Evolutionary conservation across 78 protist species (phyloP), one percentile per base, ranked within the genome.

Genomic region (Dictyostelium intermedium): DNA sequence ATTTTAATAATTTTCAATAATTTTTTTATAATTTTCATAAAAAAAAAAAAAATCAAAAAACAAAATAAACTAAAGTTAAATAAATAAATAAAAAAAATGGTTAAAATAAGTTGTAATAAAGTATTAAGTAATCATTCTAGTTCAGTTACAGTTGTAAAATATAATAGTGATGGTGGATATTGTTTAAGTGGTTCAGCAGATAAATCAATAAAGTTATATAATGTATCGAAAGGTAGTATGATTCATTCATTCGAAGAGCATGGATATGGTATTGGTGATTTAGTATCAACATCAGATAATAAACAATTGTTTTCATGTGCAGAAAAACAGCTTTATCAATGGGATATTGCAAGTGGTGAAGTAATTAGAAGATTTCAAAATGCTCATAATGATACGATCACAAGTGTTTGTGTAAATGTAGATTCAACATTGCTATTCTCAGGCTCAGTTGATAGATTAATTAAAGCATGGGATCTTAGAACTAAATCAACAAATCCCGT

Each of bases 391-490:
- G 81, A 80, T 84, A 92, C 83, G 14, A 92, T 92, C 8, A 92
- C 77, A 61, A 35, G 81, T 10, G 76, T 92, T 25, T 91, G 85
- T n/a, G 50, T 92, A 3, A 92, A 92, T 63, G 61, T 30, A 14
- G 92, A 84, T 78, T 25, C 34, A 10, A 66, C 80, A 30, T 32
- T 92, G 10, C 60, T 92, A 3, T 63, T 84, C 32, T 43, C 93
- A 5, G 96, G 96, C 14, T 83, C 92, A 30, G 25, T 20, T 27
- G 96, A 92, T 45, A 92, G 69, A 37, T 37, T 27, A 4, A 61
- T 92, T 0, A 92, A 92, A 91, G 86, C 86, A 39, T 92, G 96
- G 96, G 96, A 92, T 78, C 45, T 92, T 47, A 50, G 84, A 41
- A 50, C 87, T 4, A 92, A 77, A 53, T 73, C 56, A 13, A 6